These are phyloP conservation scores for Theobroma cacao DNA, from an alignment of 345 rosid genomes.

Conservation along the genomic window DNA sequence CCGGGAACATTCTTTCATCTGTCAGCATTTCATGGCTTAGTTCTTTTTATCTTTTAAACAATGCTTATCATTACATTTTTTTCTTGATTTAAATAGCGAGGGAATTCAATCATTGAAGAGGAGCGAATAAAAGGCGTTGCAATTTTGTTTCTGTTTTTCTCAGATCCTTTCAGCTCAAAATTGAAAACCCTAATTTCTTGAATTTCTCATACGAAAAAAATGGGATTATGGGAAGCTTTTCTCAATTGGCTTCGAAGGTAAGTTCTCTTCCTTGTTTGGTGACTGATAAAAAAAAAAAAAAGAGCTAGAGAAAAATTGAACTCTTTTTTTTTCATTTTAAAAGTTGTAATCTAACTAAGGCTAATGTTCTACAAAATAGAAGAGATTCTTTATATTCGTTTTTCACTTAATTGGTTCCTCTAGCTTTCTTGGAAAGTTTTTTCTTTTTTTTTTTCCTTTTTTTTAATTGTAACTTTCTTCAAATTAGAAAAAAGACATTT, in stretches of 20 bases:
- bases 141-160: background rate
- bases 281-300: slow-evolving; percentile 1
- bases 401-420: background rate
- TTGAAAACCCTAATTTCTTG: slow-evolving; percentile 11
- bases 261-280: slow-evolving; percentile 4
- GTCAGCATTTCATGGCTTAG: background rate
- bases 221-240: slow-evolving; percentile 60
- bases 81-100: slow-evolving; percentile 15
- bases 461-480: background rate
- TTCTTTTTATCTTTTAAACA: background rate
- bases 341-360: background rate
- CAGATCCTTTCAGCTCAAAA: slow-evolving; percentile 6
- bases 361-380: background rate
- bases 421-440: background rate
- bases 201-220: background rate
- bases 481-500: background rate
- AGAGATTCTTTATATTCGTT: background rate
- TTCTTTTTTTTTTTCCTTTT: background rate
- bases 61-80: background rate
- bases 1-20: slow-evolving; percentile 1
- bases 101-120: slow-evolving; percentile 13
- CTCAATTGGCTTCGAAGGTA: slow-evolving; percentile 65
- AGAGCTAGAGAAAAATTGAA: background rate
- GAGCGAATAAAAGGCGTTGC: background rate
- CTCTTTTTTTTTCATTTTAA: background rate